phyloP scores from a whole-genome alignment of 257 asterid species.

The Fraxinus americana region DNA sequence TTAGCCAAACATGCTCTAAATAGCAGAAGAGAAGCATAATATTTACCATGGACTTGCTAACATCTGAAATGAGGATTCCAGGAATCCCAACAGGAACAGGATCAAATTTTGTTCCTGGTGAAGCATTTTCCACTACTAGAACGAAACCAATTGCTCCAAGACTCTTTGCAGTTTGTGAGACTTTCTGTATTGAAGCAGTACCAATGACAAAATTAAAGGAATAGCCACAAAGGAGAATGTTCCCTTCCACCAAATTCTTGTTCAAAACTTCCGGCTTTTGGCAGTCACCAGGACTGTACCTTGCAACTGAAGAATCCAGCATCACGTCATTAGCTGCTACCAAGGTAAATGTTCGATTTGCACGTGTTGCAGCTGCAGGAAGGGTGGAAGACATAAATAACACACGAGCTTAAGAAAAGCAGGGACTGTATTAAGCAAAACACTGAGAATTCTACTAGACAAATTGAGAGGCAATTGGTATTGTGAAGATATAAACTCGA shows the following conservation, averaged over 20 bases:
- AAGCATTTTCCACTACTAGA: conserved; percentile 90
- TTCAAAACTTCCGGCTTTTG: conserved; percentile 91
- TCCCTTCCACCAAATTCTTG: conserved; percentile 83
- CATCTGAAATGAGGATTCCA: conserved; percentile 84
- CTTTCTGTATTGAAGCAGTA: conserved; percentile 83
- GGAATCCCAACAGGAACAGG: conserved; percentile 90
- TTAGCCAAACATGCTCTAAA: background rate
- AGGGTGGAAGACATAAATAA: conserved; percentile 16
- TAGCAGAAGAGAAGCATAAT: background rate
- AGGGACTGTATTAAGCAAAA: conserved; percentile 14
- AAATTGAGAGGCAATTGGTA: background rate
- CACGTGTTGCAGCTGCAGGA: conserved; percentile 85
- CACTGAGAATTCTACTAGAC: background rate
- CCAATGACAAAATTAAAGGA: conserved; percentile 91
- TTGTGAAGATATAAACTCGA: background rate
- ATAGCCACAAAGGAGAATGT: conserved; percentile 95
- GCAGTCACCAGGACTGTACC: conserved; percentile 81
- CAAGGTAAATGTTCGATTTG: conserved; percentile 75
- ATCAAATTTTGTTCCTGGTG: conserved; percentile 90
- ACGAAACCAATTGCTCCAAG: conserved; percentile 97
- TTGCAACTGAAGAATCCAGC: conserved; percentile 69
- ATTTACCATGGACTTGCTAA: conserved; percentile 68
- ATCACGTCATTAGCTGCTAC: conserved; percentile 95
- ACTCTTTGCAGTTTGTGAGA: conserved; percentile 75
- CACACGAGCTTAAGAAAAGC: conserved; percentile 22